These are phyloP conservation scores for Xerocomus amazonicus DNA, from an alignment of 1,284 basidiomycete species.

Conservation along the genomic window DNA sequence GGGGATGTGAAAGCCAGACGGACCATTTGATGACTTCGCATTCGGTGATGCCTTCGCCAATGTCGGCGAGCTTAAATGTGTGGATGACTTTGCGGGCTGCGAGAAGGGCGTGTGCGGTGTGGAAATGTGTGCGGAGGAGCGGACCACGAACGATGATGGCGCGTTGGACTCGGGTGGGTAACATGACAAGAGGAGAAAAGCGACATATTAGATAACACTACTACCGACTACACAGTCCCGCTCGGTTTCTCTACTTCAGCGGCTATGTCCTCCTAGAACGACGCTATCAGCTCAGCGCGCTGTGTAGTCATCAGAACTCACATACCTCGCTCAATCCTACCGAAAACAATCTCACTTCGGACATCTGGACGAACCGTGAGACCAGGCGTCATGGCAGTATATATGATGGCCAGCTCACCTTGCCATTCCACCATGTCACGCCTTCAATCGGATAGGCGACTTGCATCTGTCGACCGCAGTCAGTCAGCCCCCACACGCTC, in stretches of 20 bases:
- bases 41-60: constrained; percentile 90
- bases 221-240: not conserved
- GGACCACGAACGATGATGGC: constrained; percentile 33
- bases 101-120: constrained; percentile 39
- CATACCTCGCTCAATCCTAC: not conserved
- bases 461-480: not conserved
- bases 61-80: constrained; percentile 89
- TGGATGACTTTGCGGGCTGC: constrained; percentile 48
- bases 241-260: not conserved
- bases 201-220: not conserved
- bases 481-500: not conserved
- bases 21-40: constrained; percentile 89
- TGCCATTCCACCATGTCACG: not conserved
- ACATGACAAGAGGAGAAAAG: not conserved
- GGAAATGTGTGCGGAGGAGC: constrained; percentile 42
- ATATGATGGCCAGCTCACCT: not conserved
- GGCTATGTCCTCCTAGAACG: not conserved
- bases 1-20: constrained; percentile 29
- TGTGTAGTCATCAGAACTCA: not conserved
- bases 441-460: not conserved
- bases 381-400: too few relatives aligned
- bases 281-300: not conserved
- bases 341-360: not conserved
- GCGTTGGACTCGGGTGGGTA: constrained; percentile 8
- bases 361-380: not conserved